phyloP scores from a whole-genome alignment of 805 yeast species.

The Wickerhamiella sergipiensis region DNA sequence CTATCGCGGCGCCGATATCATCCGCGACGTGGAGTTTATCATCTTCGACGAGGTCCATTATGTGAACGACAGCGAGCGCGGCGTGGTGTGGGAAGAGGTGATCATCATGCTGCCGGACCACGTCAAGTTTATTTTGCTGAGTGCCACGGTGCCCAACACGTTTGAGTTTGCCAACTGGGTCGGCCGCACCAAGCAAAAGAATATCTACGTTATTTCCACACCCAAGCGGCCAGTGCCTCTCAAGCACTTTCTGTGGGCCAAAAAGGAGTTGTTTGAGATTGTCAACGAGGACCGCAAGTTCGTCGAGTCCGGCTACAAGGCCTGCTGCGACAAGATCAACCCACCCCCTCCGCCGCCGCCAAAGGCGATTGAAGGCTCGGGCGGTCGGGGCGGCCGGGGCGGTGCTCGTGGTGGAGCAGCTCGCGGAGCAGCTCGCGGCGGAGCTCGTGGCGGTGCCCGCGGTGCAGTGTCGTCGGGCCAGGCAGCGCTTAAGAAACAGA shows the following conservation, averaged over 20 bases:
- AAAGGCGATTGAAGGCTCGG: not conserved
- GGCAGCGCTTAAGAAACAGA: slow-evolving; percentile 19
- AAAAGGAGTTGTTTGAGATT: slow-evolving; percentile 54
- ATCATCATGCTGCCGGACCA: slow-evolving; percentile 96
- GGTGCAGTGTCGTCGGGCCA: slow-evolving; percentile 20
- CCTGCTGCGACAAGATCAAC: slow-evolving; percentile 12
- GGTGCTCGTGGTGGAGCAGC: slow-evolving; percentile 28
- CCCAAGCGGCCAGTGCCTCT: slow-evolving; percentile 95
- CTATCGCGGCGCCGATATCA: slow-evolving; percentile 89
- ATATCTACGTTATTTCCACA: slow-evolving; percentile 90
- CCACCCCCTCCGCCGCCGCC: slow-evolving; percentile 4
- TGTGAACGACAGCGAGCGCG: slow-evolving; percentile 92
- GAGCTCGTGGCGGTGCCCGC: slow-evolving; percentile 23
- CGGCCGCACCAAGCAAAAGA: slow-evolving; percentile 91
- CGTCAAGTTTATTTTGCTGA: slow-evolving; percentile 75
- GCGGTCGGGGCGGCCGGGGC: slow-evolving; percentile 22
- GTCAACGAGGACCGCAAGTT: slow-evolving; percentile 65
- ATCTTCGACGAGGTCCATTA: slow-evolving; percentile 97
- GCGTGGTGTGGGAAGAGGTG: slow-evolving; percentile 99
- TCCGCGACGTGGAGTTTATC: slow-evolving; percentile 93
- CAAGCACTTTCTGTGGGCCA: slow-evolving; percentile 78
- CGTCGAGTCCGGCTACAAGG: slow-evolving; percentile 41
- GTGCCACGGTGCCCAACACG: slow-evolving; percentile 98
- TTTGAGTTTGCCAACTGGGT: slow-evolving; percentile 98
- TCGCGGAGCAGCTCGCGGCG: slow-evolving; percentile 23